Evolutionary conservation across 2,329 filamentous ascomycete genomes (phyloP), one percentile per base, ranked within the genome.

Genomic region (Phialophora macrospora): DNA sequence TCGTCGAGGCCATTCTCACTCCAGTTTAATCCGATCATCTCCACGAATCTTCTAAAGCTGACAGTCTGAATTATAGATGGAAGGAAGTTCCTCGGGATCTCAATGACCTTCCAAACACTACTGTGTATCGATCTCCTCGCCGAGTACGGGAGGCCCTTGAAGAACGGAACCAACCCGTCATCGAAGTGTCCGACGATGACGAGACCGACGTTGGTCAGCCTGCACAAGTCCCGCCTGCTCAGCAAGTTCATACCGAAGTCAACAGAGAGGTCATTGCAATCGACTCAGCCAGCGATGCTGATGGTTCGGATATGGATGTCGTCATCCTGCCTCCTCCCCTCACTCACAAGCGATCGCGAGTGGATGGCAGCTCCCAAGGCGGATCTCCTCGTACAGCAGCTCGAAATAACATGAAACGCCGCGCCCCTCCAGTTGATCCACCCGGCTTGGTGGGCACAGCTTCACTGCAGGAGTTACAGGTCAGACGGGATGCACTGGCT

Each of bases 181-280:
- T 64, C 56, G 62, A 60, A 24, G 14, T 64, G 24, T 64, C 62
- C 24, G 62, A 64, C 20, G 56, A 64, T 20, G 56, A 64, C 26
- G 62, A 60, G 3, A 54, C 46, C 41, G 62, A 59, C 11, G 32
- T 3, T 22, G 46, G n/a, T 12, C 41, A 28, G n/a, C n/a, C 34
- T 54, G 30, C 12, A 26, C 48, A 41, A 26, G 5, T 20, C 12
- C 12, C 28, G 8, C 57, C n/a, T 22, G 5, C 24, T 11, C 28
- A 34, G 20, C 30, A 28, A 14, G 26, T 22, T 38, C 26, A 3
- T 28, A 28, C 12, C 3, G 52, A 4, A 17, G 17, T 24, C 52
- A 20, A 12, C 24, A 34, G 22, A 44, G 20, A 41, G 24, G 20
- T 54, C 28, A 34, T 55, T 22, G 8, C 46, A 38, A 26, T 38